These are phyloP conservation scores for Gnaphalium uliginosum DNA, from an alignment of 129 eudicot genomes.

Conservation along the genomic window DNA sequence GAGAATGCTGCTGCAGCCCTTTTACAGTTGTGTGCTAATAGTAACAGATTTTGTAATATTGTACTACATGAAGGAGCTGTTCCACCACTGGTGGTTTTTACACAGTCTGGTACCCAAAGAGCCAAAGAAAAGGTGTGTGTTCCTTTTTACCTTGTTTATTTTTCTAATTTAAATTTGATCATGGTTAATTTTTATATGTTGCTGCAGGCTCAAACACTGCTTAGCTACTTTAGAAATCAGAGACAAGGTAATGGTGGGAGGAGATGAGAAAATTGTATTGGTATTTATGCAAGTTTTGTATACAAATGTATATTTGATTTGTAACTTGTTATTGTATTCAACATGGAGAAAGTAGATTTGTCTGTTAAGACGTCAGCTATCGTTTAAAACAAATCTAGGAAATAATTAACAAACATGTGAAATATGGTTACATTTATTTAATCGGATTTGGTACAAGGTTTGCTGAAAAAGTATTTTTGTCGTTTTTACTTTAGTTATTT, in stretches of 20 bases:
- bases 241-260: slow-evolving; percentile 69
- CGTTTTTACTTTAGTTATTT: too few relatives aligned
- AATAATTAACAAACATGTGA: too few relatives aligned
- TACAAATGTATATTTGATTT: slow-evolving; percentile 37
- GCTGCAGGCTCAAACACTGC: slow-evolving; percentile 76
- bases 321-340: not conserved
- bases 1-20: slow-evolving; percentile 98
- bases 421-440: too few relatives aligned
- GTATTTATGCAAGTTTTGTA: slow-evolving; percentile 31
- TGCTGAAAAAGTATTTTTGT: too few relatives aligned
- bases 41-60: slow-evolving; percentile 64
- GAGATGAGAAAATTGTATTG: slow-evolving; percentile 33
- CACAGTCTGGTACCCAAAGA: slow-evolving; percentile 83
- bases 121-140: slow-evolving; percentile 73
- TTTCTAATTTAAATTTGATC: too few relatives aligned
- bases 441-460: too few relatives aligned
- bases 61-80: slow-evolving; percentile 88
- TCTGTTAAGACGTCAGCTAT: too few relatives aligned
- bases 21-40: slow-evolving; percentile 74
- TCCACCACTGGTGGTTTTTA: slow-evolving; percentile 76
- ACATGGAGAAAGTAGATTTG: too few relatives aligned
- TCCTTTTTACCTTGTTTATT: not conserved
- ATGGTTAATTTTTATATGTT: too few relatives aligned
- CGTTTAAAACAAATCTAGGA: too few relatives aligned
- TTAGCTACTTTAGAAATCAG: slow-evolving; percentile 68